phyloP scores from a whole-genome alignment of 2,329 filamentous ascomycete genomes.

The Neonectria hederae region DNA sequence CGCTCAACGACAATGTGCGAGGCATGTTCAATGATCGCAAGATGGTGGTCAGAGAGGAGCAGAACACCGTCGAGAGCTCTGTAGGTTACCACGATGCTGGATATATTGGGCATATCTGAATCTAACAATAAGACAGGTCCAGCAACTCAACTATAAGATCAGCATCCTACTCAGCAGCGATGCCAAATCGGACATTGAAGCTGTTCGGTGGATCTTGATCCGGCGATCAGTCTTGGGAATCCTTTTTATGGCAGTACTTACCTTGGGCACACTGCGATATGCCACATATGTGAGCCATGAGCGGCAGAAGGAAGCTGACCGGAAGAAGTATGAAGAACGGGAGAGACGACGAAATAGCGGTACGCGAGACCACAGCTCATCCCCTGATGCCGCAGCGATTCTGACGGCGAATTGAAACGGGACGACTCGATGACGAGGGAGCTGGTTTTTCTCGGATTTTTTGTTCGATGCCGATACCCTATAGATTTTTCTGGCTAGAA shows the following conservation, averaged over 20 bases:
- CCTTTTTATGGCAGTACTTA: conserved; percentile 71
- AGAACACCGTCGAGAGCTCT: conserved; percentile 83
- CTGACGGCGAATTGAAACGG: conserved; percentile 61
- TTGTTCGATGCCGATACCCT: conserved; percentile 40
- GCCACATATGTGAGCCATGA: conserved; percentile 65
- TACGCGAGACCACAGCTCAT: conserved; percentile 56
- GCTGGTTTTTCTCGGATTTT: conserved; percentile 31
- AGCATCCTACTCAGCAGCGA: conserved; percentile 90
- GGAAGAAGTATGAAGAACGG: conserved; percentile 55
- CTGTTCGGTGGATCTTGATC: conserved; percentile 85
- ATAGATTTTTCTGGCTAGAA: conserved; percentile 37
- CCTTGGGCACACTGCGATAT: conserved; percentile 68
- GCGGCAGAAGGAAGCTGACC: conserved; percentile 57
- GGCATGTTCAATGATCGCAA: conserved; percentile 97
- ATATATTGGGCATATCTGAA: neutral
- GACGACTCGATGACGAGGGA: conserved; percentile 9
- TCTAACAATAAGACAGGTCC: conserved; percentile 65
- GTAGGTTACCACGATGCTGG: conserved; percentile 55
- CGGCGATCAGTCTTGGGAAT: conserved; percentile 71
- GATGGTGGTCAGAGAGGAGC: conserved; percentile 89
- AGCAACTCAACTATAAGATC: conserved; percentile 97
- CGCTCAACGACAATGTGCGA: conserved; percentile 89
- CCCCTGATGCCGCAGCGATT: conserved; percentile 66
- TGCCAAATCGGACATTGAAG: conserved; percentile 90
- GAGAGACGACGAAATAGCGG: conserved; percentile 55